Conservation (phyloP, 164 flowering plant species). For the Piper betle region DNA sequence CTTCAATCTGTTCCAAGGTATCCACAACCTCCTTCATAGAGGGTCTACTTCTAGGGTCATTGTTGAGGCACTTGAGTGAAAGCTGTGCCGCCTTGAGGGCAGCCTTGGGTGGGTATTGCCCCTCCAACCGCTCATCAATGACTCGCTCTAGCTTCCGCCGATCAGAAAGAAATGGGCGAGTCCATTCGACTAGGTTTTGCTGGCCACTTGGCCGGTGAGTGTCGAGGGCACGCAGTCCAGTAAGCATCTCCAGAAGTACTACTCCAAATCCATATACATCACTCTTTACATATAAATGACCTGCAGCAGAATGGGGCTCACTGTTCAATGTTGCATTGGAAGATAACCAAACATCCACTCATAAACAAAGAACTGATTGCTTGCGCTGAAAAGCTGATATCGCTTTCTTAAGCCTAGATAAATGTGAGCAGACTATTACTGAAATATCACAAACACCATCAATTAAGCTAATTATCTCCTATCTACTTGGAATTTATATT, state of each 20-base stretch:
- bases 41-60: slow-evolving; percentile 56
- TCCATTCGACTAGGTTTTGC: slow-evolving; percentile 58
- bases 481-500: too few species aligned
- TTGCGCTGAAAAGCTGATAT: too few species aligned
- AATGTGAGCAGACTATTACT: too few species aligned
- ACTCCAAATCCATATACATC: slow-evolving; percentile 90
- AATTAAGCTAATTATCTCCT: too few species aligned
- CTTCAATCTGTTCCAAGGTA: slow-evolving; percentile 31
- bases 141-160: slow-evolving; percentile 34
- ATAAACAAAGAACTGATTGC: too few species aligned
- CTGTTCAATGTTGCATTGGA: too few species aligned
- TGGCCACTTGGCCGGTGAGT: slow-evolving; percentile 46
- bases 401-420: too few species aligned
- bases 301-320: slow-evolving; percentile 18
- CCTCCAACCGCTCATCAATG: slow-evolving; percentile 52
- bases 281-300: slow-evolving; percentile 82
- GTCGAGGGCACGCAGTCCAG: slow-evolving; percentile 65
- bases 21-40: slow-evolving; percentile 67
- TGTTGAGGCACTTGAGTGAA: slow-evolving; percentile 39
- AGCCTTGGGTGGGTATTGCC: slow-evolving; percentile 42
- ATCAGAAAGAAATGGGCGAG: slow-evolving; percentile 40
- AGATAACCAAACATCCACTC: too few species aligned
- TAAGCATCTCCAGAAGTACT: slow-evolving; percentile 62
- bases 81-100: slow-evolving; percentile 50
- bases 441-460: too few species aligned